These are phyloP conservation scores for Sclerotinia spermophila DNA, from an alignment of 2,329 filamentous ascomycete genomes.

Conservation along the genomic window DNA sequence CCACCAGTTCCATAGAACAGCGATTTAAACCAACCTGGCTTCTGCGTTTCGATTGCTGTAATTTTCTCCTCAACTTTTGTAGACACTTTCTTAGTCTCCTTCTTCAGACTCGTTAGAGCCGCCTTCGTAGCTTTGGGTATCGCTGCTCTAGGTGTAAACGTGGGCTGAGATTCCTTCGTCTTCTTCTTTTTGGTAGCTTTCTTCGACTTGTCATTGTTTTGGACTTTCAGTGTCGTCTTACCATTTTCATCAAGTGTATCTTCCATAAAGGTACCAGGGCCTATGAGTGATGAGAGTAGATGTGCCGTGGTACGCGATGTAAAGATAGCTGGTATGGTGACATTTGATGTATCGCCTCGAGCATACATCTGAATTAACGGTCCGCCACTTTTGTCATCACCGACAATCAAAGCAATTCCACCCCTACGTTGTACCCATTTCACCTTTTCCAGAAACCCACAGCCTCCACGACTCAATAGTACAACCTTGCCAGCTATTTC, in stretches of 20 bases:
- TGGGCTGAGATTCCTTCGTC: slow-evolving; percentile 25
- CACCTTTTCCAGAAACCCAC: slow-evolving; percentile 94
- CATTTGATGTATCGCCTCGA: slow-evolving; percentile 90
- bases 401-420: slow-evolving; percentile 85
- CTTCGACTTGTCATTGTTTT: slow-evolving; percentile 39
- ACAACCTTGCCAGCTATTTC: slow-evolving; percentile 94
- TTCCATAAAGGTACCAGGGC: slow-evolving; percentile 62
- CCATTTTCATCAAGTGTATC: slow-evolving; percentile 58
- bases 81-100: slow-evolving; percentile 33
- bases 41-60: slow-evolving; percentile 25
- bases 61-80: slow-evolving; percentile 28
- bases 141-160: slow-evolving; percentile 33
- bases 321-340: slow-evolving; percentile 91
- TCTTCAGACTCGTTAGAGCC: slow-evolving; percentile 31
- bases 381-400: slow-evolving; percentile 85
- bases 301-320: slow-evolving; percentile 94
- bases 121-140: slow-evolving; percentile 32
- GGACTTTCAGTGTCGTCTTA: slow-evolving; percentile 52
- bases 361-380: slow-evolving; percentile 97
- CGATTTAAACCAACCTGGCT: slow-evolving; percentile 45
- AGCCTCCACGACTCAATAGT: slow-evolving; percentile 85
- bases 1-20: slow-evolving; percentile 41
- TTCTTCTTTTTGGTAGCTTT: slow-evolving; percentile 32
- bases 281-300: slow-evolving; percentile 81
- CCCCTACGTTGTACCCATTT: slow-evolving; percentile 94